Base-by-base conservation (phyloP, 495 filamentous ascomycete genomes). In the Cairneyella variabilis region DNA sequence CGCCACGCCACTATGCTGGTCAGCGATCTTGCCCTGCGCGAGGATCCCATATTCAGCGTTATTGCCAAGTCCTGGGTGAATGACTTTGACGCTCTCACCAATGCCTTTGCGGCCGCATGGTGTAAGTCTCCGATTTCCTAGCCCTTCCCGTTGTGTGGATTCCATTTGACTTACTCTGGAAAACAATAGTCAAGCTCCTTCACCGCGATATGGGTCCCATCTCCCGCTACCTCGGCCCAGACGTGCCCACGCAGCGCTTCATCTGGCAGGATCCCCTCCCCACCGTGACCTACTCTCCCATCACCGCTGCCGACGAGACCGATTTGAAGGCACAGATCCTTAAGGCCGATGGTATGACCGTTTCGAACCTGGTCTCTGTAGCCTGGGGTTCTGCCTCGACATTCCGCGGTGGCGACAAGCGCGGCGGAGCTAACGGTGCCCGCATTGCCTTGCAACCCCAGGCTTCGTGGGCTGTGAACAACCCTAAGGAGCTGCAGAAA, bases 121-220 rank as follows among this genome's bases (percentile, higher is more conserved):
- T 57, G 54, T 57, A 57, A 45, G 54, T 57, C 9, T 47, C n/a
- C 11, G 51, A n/a, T n/a, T n/a, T n/a, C n/a, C 16, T 21, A 39
- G 23, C 37, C 30, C 38, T 36, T 51, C 38, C 45, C 47, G 21
- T 22, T 16, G 9, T 51, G 10, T 7, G 20, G 2, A 12, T 25
- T 36, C n/a, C 2, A 37, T 49, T 30, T 56, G 37, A 46, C 48
- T 46, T 1, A 52, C 48, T 8, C 45, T 52, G 27, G 10, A 11
- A 32, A 48, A 44, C 34, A 46, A 51, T 22, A 57, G 54, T 57
- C 47, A 57, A 57, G 26, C 54, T 57, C 40, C 25, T 46, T 16
- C 54, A 57, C 23, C 54, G 54, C 22, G 54, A 57, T 57, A 57
- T 57, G 54, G 54, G 54, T 27, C 54, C 54, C 21, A 57, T 57